These are phyloP conservation scores for Chlamydomonas eustigma DNA, from an alignment of 139 green algal genomes.

Conservation along the genomic window DNA sequence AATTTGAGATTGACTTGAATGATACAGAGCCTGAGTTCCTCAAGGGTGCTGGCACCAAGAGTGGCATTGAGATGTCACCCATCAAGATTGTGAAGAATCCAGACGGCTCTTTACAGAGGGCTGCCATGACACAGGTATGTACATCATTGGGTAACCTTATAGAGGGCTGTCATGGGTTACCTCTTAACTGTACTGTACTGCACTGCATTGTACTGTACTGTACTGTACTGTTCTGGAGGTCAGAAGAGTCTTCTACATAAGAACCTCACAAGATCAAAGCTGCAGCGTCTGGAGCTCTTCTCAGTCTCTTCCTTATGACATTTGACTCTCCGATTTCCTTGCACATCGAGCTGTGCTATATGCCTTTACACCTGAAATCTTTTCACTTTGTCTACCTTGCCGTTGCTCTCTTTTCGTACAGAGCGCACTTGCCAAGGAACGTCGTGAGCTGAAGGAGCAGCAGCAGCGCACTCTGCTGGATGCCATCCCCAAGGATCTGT, in stretches of 20 bases:
- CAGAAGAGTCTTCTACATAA: no score
- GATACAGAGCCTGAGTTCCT: conserved; percentile 93
- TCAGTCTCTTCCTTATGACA: neutral
- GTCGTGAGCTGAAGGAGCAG: conserved; percentile 92
- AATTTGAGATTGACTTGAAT: conserved; percentile 98
- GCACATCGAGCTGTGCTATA: neutral
- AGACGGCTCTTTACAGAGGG: conserved; percentile 91
- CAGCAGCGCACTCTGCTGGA: conserved; percentile 91
- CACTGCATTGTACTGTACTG: no score
- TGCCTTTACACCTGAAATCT: neutral
- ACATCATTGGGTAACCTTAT: neutral
- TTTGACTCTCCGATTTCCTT: neutral
- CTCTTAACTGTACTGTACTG: no score
- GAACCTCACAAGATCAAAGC: no score
- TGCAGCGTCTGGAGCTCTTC: no score
- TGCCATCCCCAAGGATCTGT: conserved; percentile 91
- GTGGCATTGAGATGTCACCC: conserved; percentile 75
- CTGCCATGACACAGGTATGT: conserved; percentile 87
- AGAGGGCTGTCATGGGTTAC: neutral
- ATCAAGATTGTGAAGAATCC: conserved; percentile 99
- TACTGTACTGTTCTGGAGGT: no score
- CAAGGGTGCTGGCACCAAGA: conserved; percentile 31
- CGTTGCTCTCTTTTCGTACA: conserved; percentile 33
- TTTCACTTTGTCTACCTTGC: neutral
- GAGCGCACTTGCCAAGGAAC: conserved; percentile 91